These are phyloP conservation scores for Candida pseudoviswanathii DNA, from an alignment of 1,139 yeast genomes.

Conservation along the genomic window DNA sequence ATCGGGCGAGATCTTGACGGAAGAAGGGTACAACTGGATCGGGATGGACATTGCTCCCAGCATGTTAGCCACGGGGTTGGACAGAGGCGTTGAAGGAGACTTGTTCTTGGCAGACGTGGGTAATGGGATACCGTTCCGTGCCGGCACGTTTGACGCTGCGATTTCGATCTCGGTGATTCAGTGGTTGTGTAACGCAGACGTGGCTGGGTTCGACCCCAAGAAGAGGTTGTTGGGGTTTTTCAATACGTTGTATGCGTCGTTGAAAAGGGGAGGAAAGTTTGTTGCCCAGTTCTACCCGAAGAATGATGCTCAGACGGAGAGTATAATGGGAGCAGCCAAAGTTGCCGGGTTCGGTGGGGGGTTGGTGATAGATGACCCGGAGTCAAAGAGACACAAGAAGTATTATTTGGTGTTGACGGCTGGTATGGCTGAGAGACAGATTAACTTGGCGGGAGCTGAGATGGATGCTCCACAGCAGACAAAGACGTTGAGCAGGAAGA, in stretches of 20 bases:
- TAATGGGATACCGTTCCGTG: slow-evolving; percentile 88
- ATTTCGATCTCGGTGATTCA: slow-evolving; percentile 94
- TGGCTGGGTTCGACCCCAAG: slow-evolving; percentile 82
- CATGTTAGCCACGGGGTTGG: slow-evolving; percentile 93
- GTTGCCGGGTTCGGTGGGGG: slow-evolving; percentile 98
- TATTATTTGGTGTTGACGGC: slow-evolving; percentile 89
- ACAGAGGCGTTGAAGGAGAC: slow-evolving; percentile 93
- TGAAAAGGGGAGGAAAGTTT: slow-evolving; percentile 93
- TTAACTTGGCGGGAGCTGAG: slow-evolving; percentile 78
- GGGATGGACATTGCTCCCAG: slow-evolving; percentile 97
- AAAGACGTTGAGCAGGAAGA: slow-evolving; percentile 46
- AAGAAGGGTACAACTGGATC: slow-evolving; percentile 93
- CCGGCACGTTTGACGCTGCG: slow-evolving; percentile 97
- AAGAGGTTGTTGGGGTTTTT: slow-evolving; percentile 79
- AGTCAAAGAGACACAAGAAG: slow-evolving; percentile 86
- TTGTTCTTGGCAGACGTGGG: slow-evolving; percentile 91
- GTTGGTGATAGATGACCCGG: slow-evolving; percentile 89
- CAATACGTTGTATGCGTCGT: slow-evolving; percentile 81
- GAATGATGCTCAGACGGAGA: slow-evolving; percentile 80
- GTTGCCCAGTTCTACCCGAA: slow-evolving; percentile 97
- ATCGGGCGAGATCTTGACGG: slow-evolving; percentile 90
- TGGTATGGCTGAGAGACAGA: slow-evolving; percentile 68
- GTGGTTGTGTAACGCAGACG: slow-evolving; percentile 97
- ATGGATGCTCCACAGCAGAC: slow-evolving; percentile 62
- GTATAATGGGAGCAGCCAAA: slow-evolving; percentile 81